A percentile compares a stretch with the other conserved stretches of the same genome.
phyloP scores from a whole-genome alignment of 768 basidiomycete genomes.

The Suillus variegatus region DNA sequence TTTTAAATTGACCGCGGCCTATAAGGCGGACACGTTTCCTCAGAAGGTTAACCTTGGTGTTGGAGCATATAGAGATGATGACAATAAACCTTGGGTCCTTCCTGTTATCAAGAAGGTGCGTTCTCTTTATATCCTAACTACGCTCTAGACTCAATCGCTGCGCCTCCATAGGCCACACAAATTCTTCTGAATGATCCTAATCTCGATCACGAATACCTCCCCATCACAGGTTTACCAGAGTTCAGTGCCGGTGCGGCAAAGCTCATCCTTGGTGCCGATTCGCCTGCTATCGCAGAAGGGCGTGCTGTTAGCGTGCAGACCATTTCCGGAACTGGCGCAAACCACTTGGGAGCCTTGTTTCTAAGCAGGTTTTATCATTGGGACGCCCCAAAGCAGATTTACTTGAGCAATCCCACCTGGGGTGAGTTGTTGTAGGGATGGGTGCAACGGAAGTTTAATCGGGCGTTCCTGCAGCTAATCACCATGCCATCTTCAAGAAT shows the following conservation, averaged over 20 bases:
- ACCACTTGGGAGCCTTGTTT: constrained; percentile 90
- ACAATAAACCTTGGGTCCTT: constrained; percentile 89
- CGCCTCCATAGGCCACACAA: constrained; percentile 60
- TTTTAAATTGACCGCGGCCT: constrained; percentile 88
- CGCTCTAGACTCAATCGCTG: constrained; percentile 7
- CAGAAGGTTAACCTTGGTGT: constrained; percentile 92
- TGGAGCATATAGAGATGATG: constrained; percentile 88
- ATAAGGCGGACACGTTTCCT: constrained; percentile 74
- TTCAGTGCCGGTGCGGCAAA: constrained; percentile 82
- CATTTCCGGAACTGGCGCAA: constrained; percentile 94
- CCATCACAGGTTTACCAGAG: constrained; percentile 84
- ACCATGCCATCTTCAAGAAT: constrained; percentile 88
- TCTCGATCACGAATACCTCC: constrained; percentile 92
- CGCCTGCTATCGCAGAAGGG: constrained; percentile 66
- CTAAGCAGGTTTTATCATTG: constrained; percentile 80
- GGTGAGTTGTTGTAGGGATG: constrained; percentile 38
- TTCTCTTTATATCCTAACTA: constrained; percentile 6
- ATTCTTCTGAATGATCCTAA: constrained; percentile 66
- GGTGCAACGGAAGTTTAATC: constrained; percentile 3
- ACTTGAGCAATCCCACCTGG: constrained; percentile 94
- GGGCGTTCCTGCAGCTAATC: constrained; percentile 59
- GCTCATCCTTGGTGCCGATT: constrained; percentile 76
- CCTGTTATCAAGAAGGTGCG: constrained; percentile 87
- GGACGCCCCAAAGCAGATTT: constrained; percentile 65
- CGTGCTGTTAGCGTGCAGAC: constrained; percentile 86